phyloP scores from a whole-genome alignment of 208 protist species.

The Trichomonas tenax region DNA sequence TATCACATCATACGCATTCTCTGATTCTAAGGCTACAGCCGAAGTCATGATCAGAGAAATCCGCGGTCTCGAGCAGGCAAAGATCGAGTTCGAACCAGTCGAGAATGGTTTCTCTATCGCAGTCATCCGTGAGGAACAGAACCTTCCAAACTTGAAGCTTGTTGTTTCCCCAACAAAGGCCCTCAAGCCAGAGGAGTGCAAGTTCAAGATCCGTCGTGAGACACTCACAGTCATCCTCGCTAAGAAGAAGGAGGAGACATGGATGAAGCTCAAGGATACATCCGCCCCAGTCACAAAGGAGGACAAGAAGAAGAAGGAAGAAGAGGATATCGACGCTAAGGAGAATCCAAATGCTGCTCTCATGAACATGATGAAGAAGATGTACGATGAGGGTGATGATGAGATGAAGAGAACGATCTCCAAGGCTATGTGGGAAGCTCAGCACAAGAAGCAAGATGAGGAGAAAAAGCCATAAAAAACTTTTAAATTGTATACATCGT shows the following conservation, averaged over 20 bases:
- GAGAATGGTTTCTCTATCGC: background rate
- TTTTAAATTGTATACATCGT: too few relatives aligned
- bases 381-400: constrained; percentile 21
- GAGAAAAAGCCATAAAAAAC: background rate
- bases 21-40: background rate
- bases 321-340: background rate
- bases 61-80: background rate
- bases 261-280: constrained; percentile 14
- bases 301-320: background rate
- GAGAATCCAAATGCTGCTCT: constrained; percentile 11
- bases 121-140: background rate
- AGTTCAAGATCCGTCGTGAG: background rate
- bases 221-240: background rate
- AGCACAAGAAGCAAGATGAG: constrained; percentile 17
- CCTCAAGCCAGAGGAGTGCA: background rate
- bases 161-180: background rate
- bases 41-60: background rate
- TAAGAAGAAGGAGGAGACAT: background rate
- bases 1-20: background rate
- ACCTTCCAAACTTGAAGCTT: background rate
- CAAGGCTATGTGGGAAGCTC: constrained; percentile 22
- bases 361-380: constrained; percentile 20
- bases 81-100: background rate
- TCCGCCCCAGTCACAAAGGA: background rate
- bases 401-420: constrained; percentile 21